Conservation (phyloP, 495 filamentous ascomycete species). For the Lasiosphaeria hispida region DNA sequence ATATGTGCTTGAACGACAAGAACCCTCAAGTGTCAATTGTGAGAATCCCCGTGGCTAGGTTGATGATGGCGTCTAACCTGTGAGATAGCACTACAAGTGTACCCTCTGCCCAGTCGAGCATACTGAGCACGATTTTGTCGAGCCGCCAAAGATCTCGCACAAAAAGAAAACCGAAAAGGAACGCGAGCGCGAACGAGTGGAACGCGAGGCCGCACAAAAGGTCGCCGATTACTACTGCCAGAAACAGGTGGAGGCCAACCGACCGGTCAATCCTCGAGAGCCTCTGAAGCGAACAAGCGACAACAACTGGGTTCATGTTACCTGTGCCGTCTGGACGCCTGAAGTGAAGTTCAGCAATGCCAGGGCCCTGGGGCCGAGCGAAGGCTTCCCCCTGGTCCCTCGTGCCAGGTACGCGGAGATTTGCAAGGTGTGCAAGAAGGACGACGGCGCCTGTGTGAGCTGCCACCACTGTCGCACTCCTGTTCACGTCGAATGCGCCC, state of each 20-base stretch:
- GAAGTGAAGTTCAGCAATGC: conserved; percentile 89
- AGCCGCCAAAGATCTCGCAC: conserved; percentile 75
- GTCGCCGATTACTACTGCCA: conserved; percentile 75
- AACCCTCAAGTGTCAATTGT: conserved; percentile 81
- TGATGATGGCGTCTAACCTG: conserved; percentile 25
- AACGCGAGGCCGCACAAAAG: conserved; percentile 73
- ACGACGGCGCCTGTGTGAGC: conserved; percentile 71
- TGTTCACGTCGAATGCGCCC: conserved; percentile 89
- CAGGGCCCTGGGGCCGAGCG: conserved; percentile 72
- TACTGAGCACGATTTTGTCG: conserved; percentile 77
- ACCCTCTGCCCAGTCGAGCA: conserved; percentile 79
- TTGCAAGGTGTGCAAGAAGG: conserved; percentile 81
- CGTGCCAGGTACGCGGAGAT: conserved; percentile 61
- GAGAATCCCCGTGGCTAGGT: conserved; percentile 34
- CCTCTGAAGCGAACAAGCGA: conserved; percentile 87
- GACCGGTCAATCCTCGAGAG: conserved; percentile 82
- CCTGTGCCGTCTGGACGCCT: conserved; percentile 85
- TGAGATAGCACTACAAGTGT: conserved; percentile 75
- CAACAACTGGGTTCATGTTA: conserved; percentile 98
- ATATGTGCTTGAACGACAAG: conserved; percentile 92
- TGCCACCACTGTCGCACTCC: conserved; percentile 79
- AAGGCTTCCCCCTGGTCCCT: conserved; percentile 81
- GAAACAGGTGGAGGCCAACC: conserved; percentile 75
- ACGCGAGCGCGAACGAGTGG: conserved; percentile 78
- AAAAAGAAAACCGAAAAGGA: conserved; percentile 90